Base-by-base conservation (phyloP, 1,284 basidiomycete genomes). In the Apiotrichum siamense region DNA sequence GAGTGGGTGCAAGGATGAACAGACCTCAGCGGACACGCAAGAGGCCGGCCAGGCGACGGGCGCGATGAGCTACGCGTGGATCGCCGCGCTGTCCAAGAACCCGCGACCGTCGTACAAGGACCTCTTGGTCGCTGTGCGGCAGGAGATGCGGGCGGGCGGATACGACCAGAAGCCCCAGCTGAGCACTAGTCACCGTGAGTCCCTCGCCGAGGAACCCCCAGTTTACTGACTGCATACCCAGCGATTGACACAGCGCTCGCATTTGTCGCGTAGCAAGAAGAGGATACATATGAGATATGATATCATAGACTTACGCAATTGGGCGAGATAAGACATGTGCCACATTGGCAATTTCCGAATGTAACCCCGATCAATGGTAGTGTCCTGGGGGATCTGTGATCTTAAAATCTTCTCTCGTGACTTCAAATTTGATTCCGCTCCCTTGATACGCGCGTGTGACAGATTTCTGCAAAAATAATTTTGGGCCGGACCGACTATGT, bases 1-100 rank as follows among this genome's bases (percentile, higher is more conserved):
- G 82, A 87, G 85, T 62, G 92, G 91, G 6, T 94, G 92, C 75
- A 92, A 90, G 65, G 92, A 97, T 67, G 81, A 83, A 13, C 91
- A 96, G 74, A 96, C 92, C 9, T 66, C 63, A 52, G 92, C 92
- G 11, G 92, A 97, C 67, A 86, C 90, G 0, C 77, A 79, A 46
- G 87, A 92, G 70, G 81, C 81, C 4, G 89, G 89, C 2, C 76
- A 80, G 49, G 89, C 86, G 5, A 90, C 88, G 1, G 93, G 92
- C 40, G 89, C 89, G 2, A 92, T 92, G 89, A 73, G 70, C 24
- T 76, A 72, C 51, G 70, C 68, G 47, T 55, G 60, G 58, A 45
- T 42, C 24, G 53, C 84, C 87, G 91, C 86, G 29, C 88, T 91
- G 70, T 83, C 87, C 57, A 71, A 76, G 62, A 84, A 86, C 65